Conservation (phyloP, 2,329 filamentous ascomycete genomes). For the Elsinoe fawcettii region DNA sequence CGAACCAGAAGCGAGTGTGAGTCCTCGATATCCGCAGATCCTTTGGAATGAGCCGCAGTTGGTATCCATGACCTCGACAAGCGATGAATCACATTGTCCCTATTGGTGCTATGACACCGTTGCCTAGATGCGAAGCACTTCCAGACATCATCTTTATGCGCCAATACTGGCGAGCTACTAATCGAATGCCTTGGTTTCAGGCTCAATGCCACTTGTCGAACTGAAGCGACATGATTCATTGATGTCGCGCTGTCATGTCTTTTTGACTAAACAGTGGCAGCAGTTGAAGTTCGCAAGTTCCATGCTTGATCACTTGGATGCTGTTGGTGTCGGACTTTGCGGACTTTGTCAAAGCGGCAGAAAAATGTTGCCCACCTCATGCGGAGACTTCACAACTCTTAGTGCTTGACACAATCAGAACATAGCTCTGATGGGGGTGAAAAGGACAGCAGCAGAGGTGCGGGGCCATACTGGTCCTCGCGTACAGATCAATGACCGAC, state of each 20-base stretch:
- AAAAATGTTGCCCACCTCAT: neutral
- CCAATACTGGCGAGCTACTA: neutral
- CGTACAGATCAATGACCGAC: neutral
- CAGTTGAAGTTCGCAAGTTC: neutral
- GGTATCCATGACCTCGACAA: constrained; percentile 63
- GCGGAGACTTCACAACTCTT: neutral
- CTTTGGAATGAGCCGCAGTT: constrained; percentile 57
- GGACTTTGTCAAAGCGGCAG: neutral
- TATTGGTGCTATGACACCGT: neutral
- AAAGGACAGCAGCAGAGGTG: constrained; percentile 29
- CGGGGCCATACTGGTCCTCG: constrained; percentile 3
- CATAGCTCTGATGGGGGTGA: constrained; percentile 27
- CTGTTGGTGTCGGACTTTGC: neutral
- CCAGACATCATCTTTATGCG: neutral
- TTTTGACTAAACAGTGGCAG: neutral
- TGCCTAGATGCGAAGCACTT: neutral
- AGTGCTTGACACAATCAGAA: neutral
- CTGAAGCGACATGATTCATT: neutral
- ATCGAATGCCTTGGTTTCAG: neutral
- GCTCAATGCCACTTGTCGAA: neutral
- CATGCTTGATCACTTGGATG: neutral
- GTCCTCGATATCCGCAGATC: constrained; percentile 41
- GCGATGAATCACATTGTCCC: constrained; percentile 3
- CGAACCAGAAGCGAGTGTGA: constrained; percentile 39
- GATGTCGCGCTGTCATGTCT: neutral